Evolutionary conservation across 2,329 filamentous ascomycete genomes (phyloP), one percentile per base, ranked within the genome.

Genomic region (Arthrocladium fulminans): DNA sequence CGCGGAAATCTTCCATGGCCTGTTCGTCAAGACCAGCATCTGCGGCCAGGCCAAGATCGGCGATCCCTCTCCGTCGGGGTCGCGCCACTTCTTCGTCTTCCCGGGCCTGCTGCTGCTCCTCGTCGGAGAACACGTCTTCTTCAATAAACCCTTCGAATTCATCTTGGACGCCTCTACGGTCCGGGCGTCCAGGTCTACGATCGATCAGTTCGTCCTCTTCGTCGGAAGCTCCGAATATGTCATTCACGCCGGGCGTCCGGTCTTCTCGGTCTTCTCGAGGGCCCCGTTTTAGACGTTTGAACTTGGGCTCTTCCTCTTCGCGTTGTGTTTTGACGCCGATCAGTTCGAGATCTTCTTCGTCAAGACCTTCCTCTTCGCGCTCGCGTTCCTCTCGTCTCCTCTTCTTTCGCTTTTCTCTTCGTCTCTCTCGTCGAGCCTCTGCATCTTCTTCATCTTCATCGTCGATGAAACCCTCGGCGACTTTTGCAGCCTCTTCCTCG

Each of bases 101-200:
- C 54, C 83, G 79, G 57, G 88, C 80, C 50, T 80, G 80, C 48
- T 84, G 80, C 15, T 80, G 75, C 59, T 87, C 86, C 52, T 94
- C 88, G 56, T 94, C 88, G 43, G 88, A 86, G 43, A 88, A 86
- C 53, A 88, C 89, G 60, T 97, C 92, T 59, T 96, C 88, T 64
- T 97, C 90, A 61, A 98, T 98, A 67, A 98, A 98, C 64, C 90
- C 89, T 52, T 88, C 88, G 65, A 94, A 87, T 61, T 94, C 88
- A 65, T 94, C 86, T 40, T 79, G 78, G 52, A 78, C 73, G 29
- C 74, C 73, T 50, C 84, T 76, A 52, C 79, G 77, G 51, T 73
- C 68, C 15, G 49, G 48, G 25, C 66, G 63, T 37, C 60, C 64
- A 39, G 64, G 60, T 38, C 62, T 60, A 15, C 62, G 61, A 50